Evolutionary conservation across 371 early-diverging fungal genomes (phyloP).

Genomic region (Saksenaea oblongispora): DNA sequence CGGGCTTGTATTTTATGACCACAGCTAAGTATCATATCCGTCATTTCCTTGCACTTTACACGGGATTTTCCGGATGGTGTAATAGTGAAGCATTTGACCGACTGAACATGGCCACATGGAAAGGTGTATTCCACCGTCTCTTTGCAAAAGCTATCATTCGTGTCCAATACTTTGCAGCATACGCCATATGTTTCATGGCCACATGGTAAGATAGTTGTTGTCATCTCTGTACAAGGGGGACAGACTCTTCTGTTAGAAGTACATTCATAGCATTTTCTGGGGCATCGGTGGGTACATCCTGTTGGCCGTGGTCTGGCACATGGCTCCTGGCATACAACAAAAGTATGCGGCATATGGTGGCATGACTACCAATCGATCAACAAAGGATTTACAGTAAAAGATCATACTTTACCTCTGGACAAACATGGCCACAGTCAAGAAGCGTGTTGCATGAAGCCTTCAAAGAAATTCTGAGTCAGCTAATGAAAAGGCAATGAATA

Average conservation of each 20-base stretch:
- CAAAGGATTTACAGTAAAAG: not conserved
- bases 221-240: conserved; percentile 29
- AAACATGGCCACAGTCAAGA: conserved; percentile 42
- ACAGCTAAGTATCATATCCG: conserved; percentile 9
- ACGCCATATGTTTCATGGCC: conserved; percentile 18
- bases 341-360: conserved; percentile 30
- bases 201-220: conserved; percentile 15
- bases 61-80: not conserved
- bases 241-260: conserved; percentile 18
- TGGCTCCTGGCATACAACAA: conserved; percentile 21
- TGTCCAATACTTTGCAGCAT: conserved; percentile 11
- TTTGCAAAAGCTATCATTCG: not conserved
- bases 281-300: conserved; percentile 35
- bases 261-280: conserved; percentile 34
- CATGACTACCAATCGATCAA: conserved; percentile 18
- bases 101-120: conserved; percentile 28
- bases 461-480: not conserved
- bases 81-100: conserved; percentile 12
- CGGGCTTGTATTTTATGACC: conserved; percentile 12
- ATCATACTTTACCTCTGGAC: conserved; percentile 24
- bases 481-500: not conserved
- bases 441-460: conserved; percentile 26
- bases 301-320: conserved; percentile 32
- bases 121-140: conserved; percentile 11
- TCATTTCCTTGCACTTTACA: conserved; percentile 6